A percentile compares a stretch with the other conserved stretches of the same genome.
Conservation (phyloP, 768 basidiomycete species). For the Agrocybe praecox region DNA sequence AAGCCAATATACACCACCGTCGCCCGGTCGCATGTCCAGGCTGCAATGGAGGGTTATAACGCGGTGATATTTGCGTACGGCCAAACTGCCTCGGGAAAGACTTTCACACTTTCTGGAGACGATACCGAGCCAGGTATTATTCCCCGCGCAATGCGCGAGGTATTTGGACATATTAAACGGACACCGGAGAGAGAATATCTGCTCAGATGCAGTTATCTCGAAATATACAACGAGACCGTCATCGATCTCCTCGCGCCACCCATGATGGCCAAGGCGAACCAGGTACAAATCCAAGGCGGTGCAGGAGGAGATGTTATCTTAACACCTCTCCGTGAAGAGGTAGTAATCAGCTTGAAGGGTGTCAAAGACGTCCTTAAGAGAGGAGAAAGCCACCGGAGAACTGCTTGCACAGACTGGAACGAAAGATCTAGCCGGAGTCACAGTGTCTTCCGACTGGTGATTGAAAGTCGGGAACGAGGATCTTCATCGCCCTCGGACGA, state of each 20-base stretch:
- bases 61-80: conserved; percentile 94
- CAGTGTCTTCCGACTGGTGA: conserved; percentile 90
- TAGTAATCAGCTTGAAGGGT: conserved; percentile 87
- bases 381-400: conserved; percentile 86
- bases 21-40: conserved; percentile 78
- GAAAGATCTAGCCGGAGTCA: conserved; percentile 93
- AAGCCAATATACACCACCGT: conserved; percentile 78
- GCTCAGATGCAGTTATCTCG: conserved; percentile 94
- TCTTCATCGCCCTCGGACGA: conserved; percentile 24
- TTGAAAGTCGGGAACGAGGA: conserved; percentile 81
- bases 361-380: conserved; percentile 84
- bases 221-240: conserved; percentile 95
- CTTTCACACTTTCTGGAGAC: conserved; percentile 66
- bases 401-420: conserved; percentile 99
- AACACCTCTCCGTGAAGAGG: conserved; percentile 84
- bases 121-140: conserved; percentile 92
- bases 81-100: conserved; percentile 79
- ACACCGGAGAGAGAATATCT: conserved; percentile 87
- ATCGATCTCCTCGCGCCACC: conserved; percentile 85
- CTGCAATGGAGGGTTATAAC: conserved; percentile 97
- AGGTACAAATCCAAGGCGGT: conserved; percentile 76
- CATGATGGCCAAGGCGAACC: conserved; percentile 49
- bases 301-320: conserved; percentile 63
- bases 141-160: conserved; percentile 88
- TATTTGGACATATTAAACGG: conserved; percentile 81